A percentile compares a stretch with the other conserved stretches of the same genome.
These are phyloP conservation scores for Alnus glutinosa DNA, from an alignment of 306 rosid species.

Conservation along the genomic window DNA sequence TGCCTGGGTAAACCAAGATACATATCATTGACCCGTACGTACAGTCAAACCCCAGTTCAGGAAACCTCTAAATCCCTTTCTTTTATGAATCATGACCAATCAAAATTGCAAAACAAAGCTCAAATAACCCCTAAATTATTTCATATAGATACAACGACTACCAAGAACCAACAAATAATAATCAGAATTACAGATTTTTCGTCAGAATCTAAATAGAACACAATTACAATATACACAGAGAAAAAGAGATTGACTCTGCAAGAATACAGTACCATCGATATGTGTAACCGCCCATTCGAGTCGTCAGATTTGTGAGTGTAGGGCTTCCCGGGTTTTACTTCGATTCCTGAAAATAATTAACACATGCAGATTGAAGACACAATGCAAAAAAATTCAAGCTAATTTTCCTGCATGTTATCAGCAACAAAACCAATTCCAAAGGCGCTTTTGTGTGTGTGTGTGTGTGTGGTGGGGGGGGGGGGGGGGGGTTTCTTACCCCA, in stretches of 20 bases:
- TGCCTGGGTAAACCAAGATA: slow-evolving; percentile 43
- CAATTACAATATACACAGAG: neutral
- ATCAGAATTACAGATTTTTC: neutral
- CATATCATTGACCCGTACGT: slow-evolving; percentile 2
- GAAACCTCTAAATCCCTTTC: neutral
- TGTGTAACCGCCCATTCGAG: slow-evolving; percentile 74
- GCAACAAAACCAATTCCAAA: neutral
- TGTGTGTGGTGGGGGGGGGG: neutral
- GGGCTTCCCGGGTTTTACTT: slow-evolving; percentile 86
- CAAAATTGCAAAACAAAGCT: slow-evolving; percentile 3
- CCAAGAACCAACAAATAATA: neutral
- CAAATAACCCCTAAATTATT: neutral
- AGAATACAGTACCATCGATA: slow-evolving; percentile 61
- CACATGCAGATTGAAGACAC: slow-evolving; percentile 3
- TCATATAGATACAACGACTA: neutral
- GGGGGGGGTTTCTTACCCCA: slow-evolving; percentile 53
- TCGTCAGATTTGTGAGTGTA: slow-evolving; percentile 50
- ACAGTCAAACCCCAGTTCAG: neutral
- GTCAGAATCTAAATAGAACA: neutral
- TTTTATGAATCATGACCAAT: neutral
- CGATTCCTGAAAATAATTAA: slow-evolving; percentile 50
- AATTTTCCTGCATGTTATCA: neutral
- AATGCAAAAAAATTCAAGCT: neutral
- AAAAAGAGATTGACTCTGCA: neutral
- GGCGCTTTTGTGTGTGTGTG: neutral